Evolutionary conservation across 768 basidiomycete species (phyloP), one percentile per base, ranked within the genome.

Genomic region (Rhodotorula diobovata): DNA sequence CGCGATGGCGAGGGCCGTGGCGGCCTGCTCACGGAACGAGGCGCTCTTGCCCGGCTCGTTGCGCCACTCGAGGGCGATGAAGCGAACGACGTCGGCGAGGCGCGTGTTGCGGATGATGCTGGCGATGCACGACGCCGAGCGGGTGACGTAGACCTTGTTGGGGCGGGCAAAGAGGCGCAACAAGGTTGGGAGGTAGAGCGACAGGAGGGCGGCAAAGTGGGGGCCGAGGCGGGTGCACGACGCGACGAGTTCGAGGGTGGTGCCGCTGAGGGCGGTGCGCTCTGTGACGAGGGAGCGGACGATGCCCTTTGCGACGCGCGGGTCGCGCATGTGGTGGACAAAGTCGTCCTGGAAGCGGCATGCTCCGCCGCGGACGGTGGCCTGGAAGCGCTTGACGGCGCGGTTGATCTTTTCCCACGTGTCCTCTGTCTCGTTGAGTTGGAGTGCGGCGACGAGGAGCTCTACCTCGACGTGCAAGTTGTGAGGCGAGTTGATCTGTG

Each of bases 341-440:
- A 75, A 76, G 16, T 73, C 71, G 15, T 76, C 70, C 34, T 61
- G 64, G 43, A 68, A 70, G 56, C 71, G 66, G 66, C 54, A 54
- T 8, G 63, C 81, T 39, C 81, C 80, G 32, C 81, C 81, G 56
- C 77, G 77, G 18, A 80, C 79, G 30, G 79, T 75, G 11, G 79
- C 79, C 57, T 77, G 78, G 57, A 80, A 82, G 73, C 81, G 81
- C 30, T 78, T 79, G 28, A 81, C 72, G 14, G 80, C 78, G 75
- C 81, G 81, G 63, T 81, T 80, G 76, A 82, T 81, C 73, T 78
- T 79, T 68, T 82, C 81, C 82, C 82, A 75, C 7, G 79, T 78
- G 68, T 81, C 80, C 66, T 83, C 82, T 23, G 78, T 79, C 76
- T 83, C 82, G 41, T 77, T 77, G 25, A 79, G 76, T 5, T 66